Evolutionary conservation across 768 basidiomycete species (phyloP).

Genomic region (Tubosaeta sp.): DNA sequence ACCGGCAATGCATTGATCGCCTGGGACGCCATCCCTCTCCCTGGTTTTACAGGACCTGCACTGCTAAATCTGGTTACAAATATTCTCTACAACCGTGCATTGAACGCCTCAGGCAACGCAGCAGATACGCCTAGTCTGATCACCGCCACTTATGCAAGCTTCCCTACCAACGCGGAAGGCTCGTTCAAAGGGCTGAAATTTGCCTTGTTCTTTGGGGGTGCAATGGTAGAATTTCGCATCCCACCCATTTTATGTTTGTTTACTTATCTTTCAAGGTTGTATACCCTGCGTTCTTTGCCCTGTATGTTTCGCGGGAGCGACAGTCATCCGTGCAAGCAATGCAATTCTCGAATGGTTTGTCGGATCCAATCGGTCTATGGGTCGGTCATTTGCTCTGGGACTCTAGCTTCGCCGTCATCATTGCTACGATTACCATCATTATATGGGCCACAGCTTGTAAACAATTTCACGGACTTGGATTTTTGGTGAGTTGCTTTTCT

Average conservation of each 20-base stretch:
- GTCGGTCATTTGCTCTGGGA: slow-evolving; percentile 78
- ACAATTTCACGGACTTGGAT: slow-evolving; percentile 67
- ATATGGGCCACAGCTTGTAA: slow-evolving; percentile 53
- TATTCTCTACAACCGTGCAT: slow-evolving; percentile 57
- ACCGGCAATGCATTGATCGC: slow-evolving; percentile 55
- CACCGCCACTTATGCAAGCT: slow-evolving; percentile 48
- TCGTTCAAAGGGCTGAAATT: no score
- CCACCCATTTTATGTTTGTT: background rate
- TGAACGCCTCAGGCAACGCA: slow-evolving; percentile 46
- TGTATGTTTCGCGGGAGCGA: slow-evolving; percentile 74
- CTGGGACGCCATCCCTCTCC: slow-evolving; percentile 63
- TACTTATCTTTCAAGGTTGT: slow-evolving; percentile 44
- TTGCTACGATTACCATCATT: slow-evolving; percentile 60
- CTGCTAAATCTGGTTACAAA: slow-evolving; percentile 70
- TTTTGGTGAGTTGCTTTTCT: slow-evolving; percentile 39
- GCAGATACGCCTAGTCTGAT: slow-evolving; percentile 47
- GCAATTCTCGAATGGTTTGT: slow-evolving; percentile 74
- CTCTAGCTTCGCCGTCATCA: slow-evolving; percentile 51
- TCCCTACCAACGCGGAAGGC: slow-evolving; percentile 35
- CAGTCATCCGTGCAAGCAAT: slow-evolving; percentile 70
- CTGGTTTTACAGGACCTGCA: slow-evolving; percentile 52
- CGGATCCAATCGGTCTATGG: slow-evolving; percentile 69
- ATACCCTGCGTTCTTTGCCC: slow-evolving; percentile 76
- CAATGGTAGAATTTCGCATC: slow-evolving; percentile 48
- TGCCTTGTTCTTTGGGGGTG: slow-evolving; percentile 60